Conservation (phyloP, 106 monocot species). For the Dioscorea dumetorum region DNA sequence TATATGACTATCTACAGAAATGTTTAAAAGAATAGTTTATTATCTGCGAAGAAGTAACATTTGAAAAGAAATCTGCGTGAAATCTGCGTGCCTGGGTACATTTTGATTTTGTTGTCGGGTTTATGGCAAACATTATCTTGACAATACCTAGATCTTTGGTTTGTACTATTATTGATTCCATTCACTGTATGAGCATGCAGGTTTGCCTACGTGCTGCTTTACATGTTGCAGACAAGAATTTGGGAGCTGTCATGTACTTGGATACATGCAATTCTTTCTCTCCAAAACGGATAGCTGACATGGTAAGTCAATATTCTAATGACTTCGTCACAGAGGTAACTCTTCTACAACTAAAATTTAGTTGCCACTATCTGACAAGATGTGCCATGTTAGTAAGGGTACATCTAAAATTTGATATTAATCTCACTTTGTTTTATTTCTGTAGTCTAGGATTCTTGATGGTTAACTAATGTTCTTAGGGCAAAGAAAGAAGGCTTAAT, state of each 20-base stretch:
- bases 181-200: slow-evolving; percentile 26
- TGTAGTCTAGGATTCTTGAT: background rate
- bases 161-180: too few species aligned
- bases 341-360: background rate
- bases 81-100: too few species aligned
- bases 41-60: background rate
- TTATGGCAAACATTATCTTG: background rate
- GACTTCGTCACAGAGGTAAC: slow-evolving; percentile 39
- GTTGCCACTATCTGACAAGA: too few species aligned
- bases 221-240: slow-evolving; percentile 35
- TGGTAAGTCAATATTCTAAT: slow-evolving; percentile 23
- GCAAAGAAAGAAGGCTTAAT: slow-evolving; percentile 32
- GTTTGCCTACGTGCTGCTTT: slow-evolving; percentile 60
- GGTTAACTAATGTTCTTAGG: slow-evolving; percentile 28
- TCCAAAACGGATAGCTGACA: slow-evolving; percentile 37
- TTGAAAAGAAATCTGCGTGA: background rate
- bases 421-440: too few species aligned
- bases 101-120: slow-evolving; percentile 7
- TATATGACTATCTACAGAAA: too few species aligned
- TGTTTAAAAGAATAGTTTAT: too few species aligned
- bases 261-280: slow-evolving; percentile 98
- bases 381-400: too few species aligned
- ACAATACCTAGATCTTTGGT: background rate
- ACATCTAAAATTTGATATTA: too few species aligned
- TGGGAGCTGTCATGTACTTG: slow-evolving; percentile 55